Evolutionary conservation across 805 yeast species (phyloP).

Genomic region (Candida schatavii): DNA sequence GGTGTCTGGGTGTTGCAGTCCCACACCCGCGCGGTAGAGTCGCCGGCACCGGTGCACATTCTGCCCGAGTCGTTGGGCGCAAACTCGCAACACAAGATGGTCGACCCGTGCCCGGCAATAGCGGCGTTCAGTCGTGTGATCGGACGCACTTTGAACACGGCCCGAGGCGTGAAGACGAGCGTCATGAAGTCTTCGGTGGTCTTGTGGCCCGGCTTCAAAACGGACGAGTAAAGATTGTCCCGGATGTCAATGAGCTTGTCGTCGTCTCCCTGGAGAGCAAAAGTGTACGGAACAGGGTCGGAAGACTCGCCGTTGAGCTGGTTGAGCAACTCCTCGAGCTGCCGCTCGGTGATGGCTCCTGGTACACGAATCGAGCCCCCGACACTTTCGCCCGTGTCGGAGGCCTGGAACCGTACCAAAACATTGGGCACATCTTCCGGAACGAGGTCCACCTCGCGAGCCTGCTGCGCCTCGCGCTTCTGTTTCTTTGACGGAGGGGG

Average conservation of each 20-base stretch:
- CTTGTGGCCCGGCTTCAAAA: constrained; percentile 80
- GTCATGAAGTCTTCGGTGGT: constrained; percentile 93
- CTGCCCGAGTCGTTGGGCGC: constrained; percentile 85
- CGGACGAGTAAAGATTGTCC: constrained; percentile 73
- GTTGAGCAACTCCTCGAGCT: constrained; percentile 84
- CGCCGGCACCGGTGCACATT: constrained; percentile 96
- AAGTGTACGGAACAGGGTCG: constrained; percentile 88
- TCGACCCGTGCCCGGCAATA: constrained; percentile 93
- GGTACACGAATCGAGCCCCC: constrained; percentile 91
- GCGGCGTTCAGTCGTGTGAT: constrained; percentile 90
- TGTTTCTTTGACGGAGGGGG: constrained; percentile 95
- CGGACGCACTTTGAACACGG: constrained; percentile 88
- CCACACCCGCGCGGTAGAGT: constrained; percentile 94
- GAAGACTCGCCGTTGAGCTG: constrained; percentile 67
- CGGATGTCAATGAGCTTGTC: constrained; percentile 60
- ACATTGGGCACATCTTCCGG: constrained; percentile 87
- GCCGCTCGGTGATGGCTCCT: constrained; percentile 79
- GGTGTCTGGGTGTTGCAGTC: constrained; percentile 96
- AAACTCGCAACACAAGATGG: constrained; percentile 87
- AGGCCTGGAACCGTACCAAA: constrained; percentile 82
- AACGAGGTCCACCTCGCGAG: constrained; percentile 66
- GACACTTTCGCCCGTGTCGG: constrained; percentile 83
- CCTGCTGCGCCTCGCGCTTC: constrained; percentile 76
- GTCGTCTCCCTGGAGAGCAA: constrained; percentile 54
- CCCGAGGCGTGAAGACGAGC: constrained; percentile 88